Evolutionary conservation across 2,329 filamentous ascomycete species (phyloP).

Genomic region (Cryphonectria radicalis): DNA sequence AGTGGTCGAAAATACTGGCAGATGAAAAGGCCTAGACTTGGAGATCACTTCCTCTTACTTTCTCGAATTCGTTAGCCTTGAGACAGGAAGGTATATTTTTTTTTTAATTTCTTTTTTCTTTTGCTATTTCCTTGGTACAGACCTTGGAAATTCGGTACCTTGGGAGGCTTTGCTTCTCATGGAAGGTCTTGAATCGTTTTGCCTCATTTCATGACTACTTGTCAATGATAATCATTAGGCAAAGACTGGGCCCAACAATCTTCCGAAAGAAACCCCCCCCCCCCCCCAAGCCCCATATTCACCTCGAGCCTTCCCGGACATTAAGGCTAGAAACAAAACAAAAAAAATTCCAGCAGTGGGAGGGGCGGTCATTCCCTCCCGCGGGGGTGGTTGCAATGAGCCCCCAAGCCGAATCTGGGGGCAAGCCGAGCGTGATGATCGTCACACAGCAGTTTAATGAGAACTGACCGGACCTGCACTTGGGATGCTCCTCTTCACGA

Average conservation of each 20-base stretch:
- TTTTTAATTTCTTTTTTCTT: background rate
- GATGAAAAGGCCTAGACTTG: background rate
- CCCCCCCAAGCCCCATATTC: background rate
- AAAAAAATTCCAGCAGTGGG: background rate
- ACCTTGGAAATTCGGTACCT: background rate
- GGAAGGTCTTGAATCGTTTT: conserved; percentile 5
- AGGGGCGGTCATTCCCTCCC: background rate
- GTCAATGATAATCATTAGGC: background rate
- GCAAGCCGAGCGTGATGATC: background rate
- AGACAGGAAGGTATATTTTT: background rate
- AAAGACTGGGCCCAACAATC: background rate
- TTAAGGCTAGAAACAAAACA: background rate
- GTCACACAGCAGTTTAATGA: background rate
- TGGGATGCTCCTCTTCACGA: background rate
- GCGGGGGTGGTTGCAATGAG: background rate
- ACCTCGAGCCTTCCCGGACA: background rate
- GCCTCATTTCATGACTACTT: background rate
- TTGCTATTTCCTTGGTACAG: background rate
- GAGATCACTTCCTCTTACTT: conserved; percentile 1
- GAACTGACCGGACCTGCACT: background rate
- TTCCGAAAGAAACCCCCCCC: background rate
- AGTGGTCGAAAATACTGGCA: conserved; percentile 12
- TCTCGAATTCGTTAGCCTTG: conserved; percentile 8
- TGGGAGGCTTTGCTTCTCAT: background rate
- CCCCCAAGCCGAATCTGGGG: background rate